Evolutionary conservation across 2,329 filamentous ascomycete genomes (phyloP).

Genomic region (Tolypocladium tundrense): DNA sequence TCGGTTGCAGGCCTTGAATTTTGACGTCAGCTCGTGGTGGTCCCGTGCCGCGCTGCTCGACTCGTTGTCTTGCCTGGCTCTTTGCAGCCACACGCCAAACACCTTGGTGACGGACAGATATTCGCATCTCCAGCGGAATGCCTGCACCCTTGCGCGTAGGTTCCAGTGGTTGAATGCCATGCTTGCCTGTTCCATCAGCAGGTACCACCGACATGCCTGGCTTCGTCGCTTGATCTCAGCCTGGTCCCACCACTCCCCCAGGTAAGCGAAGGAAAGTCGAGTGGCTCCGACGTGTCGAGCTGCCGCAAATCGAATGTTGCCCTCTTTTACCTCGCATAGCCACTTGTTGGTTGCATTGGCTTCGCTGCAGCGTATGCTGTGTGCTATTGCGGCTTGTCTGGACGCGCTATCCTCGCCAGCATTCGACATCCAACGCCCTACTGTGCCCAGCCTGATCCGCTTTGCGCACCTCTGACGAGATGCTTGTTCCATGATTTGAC

Average conservation of each 20-base stretch:
- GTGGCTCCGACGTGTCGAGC: slow-evolving; percentile 6
- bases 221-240: slow-evolving; percentile 16
- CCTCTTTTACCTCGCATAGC: not conserved
- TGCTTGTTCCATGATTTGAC: slow-evolving; percentile 11
- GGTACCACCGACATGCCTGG: slow-evolving; percentile 9
- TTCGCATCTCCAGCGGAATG: slow-evolving; percentile 22
- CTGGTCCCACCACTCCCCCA: slow-evolving; percentile 21
- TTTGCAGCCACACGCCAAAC: slow-evolving; percentile 19
- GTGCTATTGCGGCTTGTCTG: not conserved
- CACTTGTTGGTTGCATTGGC: not conserved
- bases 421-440: not conserved
- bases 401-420: not conserved
- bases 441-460: slow-evolving; percentile 4
- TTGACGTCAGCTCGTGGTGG: not conserved
- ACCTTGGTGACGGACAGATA: slow-evolving; percentile 16
- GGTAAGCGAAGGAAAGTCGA: slow-evolving; percentile 11
- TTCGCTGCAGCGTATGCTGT: not conserved
- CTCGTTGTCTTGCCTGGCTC: not conserved
- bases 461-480: slow-evolving; percentile 10
- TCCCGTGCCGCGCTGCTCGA: not conserved
- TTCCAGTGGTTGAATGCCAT: slow-evolving; percentile 21
- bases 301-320: not conserved
- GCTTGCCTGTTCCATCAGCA: slow-evolving; percentile 9
- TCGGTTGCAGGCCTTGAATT: slow-evolving; percentile 5
- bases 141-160: slow-evolving; percentile 20